These are phyloP conservation scores for Termitomyces sp. DNA, from an alignment of 768 basidiomycete species.

Conservation along the genomic window DNA sequence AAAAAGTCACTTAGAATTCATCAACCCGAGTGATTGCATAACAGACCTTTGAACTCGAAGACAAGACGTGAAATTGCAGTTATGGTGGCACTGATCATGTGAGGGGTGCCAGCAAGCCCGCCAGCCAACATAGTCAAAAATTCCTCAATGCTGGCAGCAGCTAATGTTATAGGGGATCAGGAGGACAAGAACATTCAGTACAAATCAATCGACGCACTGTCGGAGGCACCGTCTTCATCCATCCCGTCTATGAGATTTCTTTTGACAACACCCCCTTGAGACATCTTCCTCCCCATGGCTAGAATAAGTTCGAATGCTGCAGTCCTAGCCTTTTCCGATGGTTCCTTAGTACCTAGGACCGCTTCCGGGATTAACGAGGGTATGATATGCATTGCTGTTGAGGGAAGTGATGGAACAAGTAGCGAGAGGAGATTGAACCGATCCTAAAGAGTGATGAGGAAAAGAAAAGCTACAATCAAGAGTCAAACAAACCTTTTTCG, in stretches of 20 bases:
- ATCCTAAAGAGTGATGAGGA: conserved; percentile 48
- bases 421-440: conserved; percentile 72
- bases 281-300: conserved; percentile 92
- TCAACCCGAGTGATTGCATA: not conserved
- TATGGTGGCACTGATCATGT: conserved; percentile 98
- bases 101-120: conserved; percentile 88
- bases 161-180: conserved; percentile 23
- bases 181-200: not conserved
- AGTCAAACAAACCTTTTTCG: conserved; percentile 65
- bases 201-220: conserved; percentile 34
- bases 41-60: conserved; percentile 91
- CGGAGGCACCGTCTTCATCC: conserved; percentile 61
- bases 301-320: conserved; percentile 91
- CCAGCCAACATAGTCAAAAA: conserved; percentile 97
- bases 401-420: conserved; percentile 65
- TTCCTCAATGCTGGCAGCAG: conserved; percentile 78
- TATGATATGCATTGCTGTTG: conserved; percentile 75
- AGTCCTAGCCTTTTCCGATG: conserved; percentile 85
- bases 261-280: conserved; percentile 77
- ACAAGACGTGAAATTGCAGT: conserved; percentile 91
- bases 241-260: conserved; percentile 76
- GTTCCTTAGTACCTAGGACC: conserved; percentile 94
- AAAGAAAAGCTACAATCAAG: not conserved
- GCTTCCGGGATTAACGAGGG: conserved; percentile 91
- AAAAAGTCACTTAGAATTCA: not conserved